Evolutionary conservation across 2,329 filamentous ascomycete genomes (phyloP), one percentile per base, ranked within the genome.

Genomic region (Exophiala sideris): DNA sequence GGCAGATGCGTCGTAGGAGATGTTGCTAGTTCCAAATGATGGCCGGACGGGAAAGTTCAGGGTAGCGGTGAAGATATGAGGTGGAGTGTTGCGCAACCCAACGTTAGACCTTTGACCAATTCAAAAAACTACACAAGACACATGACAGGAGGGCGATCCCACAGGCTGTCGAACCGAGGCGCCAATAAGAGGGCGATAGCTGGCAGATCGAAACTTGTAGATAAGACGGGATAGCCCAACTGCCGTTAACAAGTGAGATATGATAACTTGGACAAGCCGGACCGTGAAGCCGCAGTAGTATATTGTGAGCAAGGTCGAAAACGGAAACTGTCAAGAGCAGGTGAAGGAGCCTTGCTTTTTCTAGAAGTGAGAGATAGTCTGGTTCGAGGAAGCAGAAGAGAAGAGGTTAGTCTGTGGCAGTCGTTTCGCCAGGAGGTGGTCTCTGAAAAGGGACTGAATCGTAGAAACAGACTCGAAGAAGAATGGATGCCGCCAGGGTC

Each of bases 21-120:
- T 11, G 20, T 32, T 32, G 38, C 24, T 21, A 29, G 21, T 12
- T 33, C n/a, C 5, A 21, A 33, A n/a, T 12, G 21, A 14, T 10
- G 34, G 35, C n/a, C 42, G 16, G 46, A 44, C 11, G 40, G 35
- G 21, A 42, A 42, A 33, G 34, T 14, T n/a, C 7, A 36, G 51
- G 45, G 45, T 38, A 20, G 51, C 45, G 40, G 51, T 54, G 45
- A 54, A 49, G 51, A 33, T 39, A 20, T 50, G 45, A 11, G 44
- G 41, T 52, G 48, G 39, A 52, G 16, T 29, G 24, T 36, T 35
- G 14, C 5, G 14, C 7, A 2, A 16, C 33, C 21, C 20, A 33
- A 33, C 9, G 8, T 11, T 20, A 21, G 18, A 14, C 21, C 41
- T 44, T 24, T n/a, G n/a, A 54, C 36, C 52, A 36, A 54, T 46